These are phyloP conservation scores for Miscanthus lutarioriparius DNA, from an alignment of 176 grass and related monocot genomes.

Conservation along the genomic window DNA sequence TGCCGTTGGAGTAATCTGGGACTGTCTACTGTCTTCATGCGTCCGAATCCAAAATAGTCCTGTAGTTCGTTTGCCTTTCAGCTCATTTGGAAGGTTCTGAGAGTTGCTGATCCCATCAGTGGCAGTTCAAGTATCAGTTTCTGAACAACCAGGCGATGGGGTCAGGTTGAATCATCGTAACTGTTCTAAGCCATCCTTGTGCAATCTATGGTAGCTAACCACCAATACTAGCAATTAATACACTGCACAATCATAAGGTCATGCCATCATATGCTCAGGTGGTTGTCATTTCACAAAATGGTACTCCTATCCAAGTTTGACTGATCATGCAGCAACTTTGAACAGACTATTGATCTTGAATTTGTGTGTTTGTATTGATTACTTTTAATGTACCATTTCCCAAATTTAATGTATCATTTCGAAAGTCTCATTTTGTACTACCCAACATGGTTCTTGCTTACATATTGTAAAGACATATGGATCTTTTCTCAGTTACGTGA, in stretches of 20 bases:
- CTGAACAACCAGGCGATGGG: constrained; percentile 49
- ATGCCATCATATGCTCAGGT: constrained; percentile 24
- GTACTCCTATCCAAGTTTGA: constrained; percentile 20
- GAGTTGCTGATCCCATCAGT: too few species aligned
- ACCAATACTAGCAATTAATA: constrained; percentile 35
- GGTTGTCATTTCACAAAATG: constrained; percentile 30
- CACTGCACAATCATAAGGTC: background rate
- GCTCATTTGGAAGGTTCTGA: constrained; percentile 15
- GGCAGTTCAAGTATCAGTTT: constrained; percentile 48
- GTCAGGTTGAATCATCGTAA: constrained; percentile 11
- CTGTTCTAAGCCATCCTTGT: background rate
- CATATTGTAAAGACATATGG: background rate
- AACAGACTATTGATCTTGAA: background rate
- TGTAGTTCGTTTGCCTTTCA: background rate
- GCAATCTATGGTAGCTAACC: constrained; percentile 30
- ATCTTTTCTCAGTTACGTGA: background rate
- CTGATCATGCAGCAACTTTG: constrained; percentile 1
- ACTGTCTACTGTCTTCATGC: constrained; percentile 1
- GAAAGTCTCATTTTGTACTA: background rate
- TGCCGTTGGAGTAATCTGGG: background rate
- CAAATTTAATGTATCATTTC: background rate
- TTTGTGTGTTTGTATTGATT: background rate
- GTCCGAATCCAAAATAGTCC: constrained; percentile 1
- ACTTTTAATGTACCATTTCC: background rate
- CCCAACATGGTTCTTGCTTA: background rate